Percentiles rank a stretch among this genome's conserved stretches.
Evolutionary conservation across 73 alveolate species (phyloP).

Genomic region (Halteria grandinella): DNA sequence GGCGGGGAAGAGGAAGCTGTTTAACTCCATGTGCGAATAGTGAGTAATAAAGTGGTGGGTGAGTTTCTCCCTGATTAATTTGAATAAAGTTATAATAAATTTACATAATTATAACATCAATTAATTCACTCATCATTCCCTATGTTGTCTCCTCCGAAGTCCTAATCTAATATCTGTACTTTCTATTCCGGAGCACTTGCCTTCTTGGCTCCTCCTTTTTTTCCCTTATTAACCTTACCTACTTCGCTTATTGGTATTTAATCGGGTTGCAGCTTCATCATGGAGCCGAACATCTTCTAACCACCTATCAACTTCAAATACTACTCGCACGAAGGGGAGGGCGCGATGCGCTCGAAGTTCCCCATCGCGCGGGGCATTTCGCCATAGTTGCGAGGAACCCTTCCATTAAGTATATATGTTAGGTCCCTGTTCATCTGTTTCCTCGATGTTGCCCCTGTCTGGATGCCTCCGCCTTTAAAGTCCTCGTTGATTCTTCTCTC

Average conservation of each 20-base stretch:
- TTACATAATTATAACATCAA: too few species aligned
- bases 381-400: slow-evolving; percentile 85
- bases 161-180: too few species aligned
- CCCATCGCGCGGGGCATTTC: slow-evolving; percentile 92
- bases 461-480: slow-evolving; percentile 65
- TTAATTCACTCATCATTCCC: too few species aligned
- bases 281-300: slow-evolving; percentile 43
- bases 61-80: too few species aligned
- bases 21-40: slow-evolving; percentile 51
- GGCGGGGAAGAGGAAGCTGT: slow-evolving; percentile 47
- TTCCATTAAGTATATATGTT: slow-evolving; percentile 88
- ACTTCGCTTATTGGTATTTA: too few species aligned
- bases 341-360: slow-evolving; percentile 87
- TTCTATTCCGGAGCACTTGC: too few species aligned
- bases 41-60: too few species aligned
- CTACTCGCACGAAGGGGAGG: slow-evolving; percentile 52
- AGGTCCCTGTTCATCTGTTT: slow-evolving; percentile 82
- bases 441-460: slow-evolving; percentile 74
- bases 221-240: too few species aligned
- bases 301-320: slow-evolving; percentile 49
- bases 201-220: too few species aligned
- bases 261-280: slow-evolving; percentile 59
- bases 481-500: slow-evolving; percentile 89
- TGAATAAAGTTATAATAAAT: too few species aligned
- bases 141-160: too few species aligned